Percentiles rank a stretch among this genome's conserved stretches.
phyloP scores from a whole-genome alignment of 805 yeast species.

The Lachancea mirantina region DNA sequence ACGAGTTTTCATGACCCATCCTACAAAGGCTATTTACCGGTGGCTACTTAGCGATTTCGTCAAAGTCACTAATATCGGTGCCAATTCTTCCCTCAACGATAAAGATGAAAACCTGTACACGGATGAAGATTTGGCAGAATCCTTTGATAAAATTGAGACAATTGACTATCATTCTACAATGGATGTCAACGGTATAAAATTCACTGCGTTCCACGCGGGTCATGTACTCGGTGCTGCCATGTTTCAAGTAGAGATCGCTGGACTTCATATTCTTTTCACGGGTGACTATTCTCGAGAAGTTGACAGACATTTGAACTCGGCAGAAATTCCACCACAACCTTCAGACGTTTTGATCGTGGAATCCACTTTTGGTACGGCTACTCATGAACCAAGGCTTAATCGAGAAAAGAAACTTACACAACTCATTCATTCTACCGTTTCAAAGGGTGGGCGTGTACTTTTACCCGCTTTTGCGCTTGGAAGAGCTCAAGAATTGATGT shows the following conservation, averaged over 20 bases:
- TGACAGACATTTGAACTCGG: constrained; percentile 89
- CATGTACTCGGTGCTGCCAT: constrained; percentile 98
- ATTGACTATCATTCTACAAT: constrained; percentile 93
- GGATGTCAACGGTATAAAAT: constrained; percentile 79
- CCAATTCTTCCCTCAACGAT: constrained; percentile 33
- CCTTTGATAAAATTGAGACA: constrained; percentile 87
- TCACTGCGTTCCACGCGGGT: constrained; percentile 99
- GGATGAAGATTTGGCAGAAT: constrained; percentile 80
- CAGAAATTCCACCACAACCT: constrained; percentile 81
- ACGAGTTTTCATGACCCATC: constrained; percentile 97
- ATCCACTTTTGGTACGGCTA: constrained; percentile 96
- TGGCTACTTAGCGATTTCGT: constrained; percentile 95
- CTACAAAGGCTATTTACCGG: constrained; percentile 94
- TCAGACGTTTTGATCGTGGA: constrained; percentile 92
- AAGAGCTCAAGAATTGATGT: constrained; percentile 86
- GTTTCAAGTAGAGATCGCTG: constrained; percentile 93
- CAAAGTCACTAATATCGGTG: constrained; percentile 64
- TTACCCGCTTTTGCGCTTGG: constrained; percentile 96
- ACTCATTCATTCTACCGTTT: constrained; percentile 73
- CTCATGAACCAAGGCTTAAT: constrained; percentile 84
- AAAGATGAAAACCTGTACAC: constrained; percentile 57
- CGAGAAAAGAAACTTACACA: constrained; percentile 78
- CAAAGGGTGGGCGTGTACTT: constrained; percentile 84
- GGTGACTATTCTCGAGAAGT: constrained; percentile 97
- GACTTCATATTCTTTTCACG: constrained; percentile 79